A percentile compares a stretch with the other conserved stretches of the same genome.
Evolutionary conservation across 1,284 basidiomycete genomes (phyloP).

Genomic region (Fomitopsis betulina): DNA sequence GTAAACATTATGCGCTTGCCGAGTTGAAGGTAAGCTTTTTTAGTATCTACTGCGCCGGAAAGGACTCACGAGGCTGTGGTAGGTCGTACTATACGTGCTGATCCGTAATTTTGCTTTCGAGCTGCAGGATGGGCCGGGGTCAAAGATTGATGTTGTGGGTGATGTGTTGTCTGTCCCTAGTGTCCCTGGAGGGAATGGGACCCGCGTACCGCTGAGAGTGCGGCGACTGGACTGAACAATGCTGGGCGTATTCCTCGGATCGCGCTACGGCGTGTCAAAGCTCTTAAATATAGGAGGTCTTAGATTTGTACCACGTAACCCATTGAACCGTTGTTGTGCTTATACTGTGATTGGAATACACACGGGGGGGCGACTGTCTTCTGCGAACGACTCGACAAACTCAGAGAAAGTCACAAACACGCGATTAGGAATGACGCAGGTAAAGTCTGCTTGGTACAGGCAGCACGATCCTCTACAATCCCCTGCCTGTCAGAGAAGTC

Average conservation of each 20-base stretch:
- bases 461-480: too few species aligned
- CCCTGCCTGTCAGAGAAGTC: not conserved
- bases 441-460: too few species aligned
- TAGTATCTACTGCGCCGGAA: too few species aligned
- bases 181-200: conserved; percentile 37
- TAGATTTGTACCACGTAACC: too few species aligned
- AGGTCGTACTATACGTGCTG: conserved; percentile 43
- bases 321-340: too few species aligned
- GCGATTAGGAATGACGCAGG: too few species aligned
- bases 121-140: conserved; percentile 34
- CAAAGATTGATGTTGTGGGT: conserved; percentile 30
- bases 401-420: too few species aligned
- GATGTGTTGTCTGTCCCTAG: conserved; percentile 40
- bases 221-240: conserved; percentile 18
- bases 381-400: too few species aligned
- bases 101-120: conserved; percentile 41
- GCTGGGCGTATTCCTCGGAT: not conserved
- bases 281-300: too few species aligned
- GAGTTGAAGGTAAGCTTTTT: conserved; percentile 41
- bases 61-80: not conserved
- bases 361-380: too few species aligned
- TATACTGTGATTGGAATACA: too few species aligned
- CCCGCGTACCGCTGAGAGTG: conserved; percentile 37
- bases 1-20: conserved; percentile 35
- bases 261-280: too few species aligned